These are phyloP conservation scores for Pythium oligandrum DNA, from an alignment of 352 stramenopile species.

Conservation along the genomic window DNA sequence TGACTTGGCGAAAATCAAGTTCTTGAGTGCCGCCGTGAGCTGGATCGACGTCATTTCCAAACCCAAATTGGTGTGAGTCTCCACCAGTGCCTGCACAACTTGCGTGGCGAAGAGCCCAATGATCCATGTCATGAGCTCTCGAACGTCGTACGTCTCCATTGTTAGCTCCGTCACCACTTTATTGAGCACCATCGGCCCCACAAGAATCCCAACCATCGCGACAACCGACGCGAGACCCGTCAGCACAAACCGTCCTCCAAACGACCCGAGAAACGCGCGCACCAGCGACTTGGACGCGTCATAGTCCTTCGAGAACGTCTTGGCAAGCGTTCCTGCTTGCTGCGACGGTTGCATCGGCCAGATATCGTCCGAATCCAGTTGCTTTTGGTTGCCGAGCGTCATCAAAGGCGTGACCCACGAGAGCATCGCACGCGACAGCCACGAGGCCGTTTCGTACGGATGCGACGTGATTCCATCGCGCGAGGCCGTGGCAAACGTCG, in stretches of 20 bases:
- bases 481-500: too few species aligned
- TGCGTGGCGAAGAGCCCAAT: conserved; percentile 29
- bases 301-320: conserved; percentile 19
- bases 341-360: conserved; percentile 32
- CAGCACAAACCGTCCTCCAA: conserved; percentile 24
- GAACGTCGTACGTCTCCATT: conserved; percentile 13
- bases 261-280: conserved; percentile 21
- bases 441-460: conserved; percentile 6
- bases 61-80: conserved; percentile 35
- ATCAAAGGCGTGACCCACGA: conserved; percentile 51
- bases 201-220: conserved; percentile 32
- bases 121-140: conserved; percentile 24
- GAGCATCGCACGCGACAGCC: conserved; percentile 34
- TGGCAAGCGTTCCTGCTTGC: conserved; percentile 22
- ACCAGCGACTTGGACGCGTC: conserved; percentile 26
- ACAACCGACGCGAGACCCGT: conserved; percentile 31
- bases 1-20: conserved; percentile 40
- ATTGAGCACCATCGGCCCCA: conserved; percentile 31
- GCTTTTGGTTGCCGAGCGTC: conserved; percentile 30
- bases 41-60: conserved; percentile 41
- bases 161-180: conserved; percentile 30
- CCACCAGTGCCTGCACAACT: conserved; percentile 35
- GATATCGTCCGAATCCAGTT: conserved; percentile 39
- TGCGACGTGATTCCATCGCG: too few species aligned
- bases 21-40: conserved; percentile 40